Conservation (phyloP, 2,329 filamentous ascomycete species). For the Arthrinium puccinioides region DNA sequence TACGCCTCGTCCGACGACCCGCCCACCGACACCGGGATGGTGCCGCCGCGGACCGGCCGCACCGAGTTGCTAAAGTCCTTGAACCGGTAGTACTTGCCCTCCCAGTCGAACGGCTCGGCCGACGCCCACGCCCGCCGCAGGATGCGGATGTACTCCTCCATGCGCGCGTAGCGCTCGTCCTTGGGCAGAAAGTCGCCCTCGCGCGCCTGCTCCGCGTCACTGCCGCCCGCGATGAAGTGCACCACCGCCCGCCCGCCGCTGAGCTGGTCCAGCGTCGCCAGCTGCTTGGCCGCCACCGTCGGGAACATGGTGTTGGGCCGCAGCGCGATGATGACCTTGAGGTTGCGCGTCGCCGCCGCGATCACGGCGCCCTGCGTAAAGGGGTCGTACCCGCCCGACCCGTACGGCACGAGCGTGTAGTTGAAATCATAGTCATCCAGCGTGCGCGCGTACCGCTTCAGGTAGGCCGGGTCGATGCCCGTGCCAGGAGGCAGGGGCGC, state of each 20-base stretch:
- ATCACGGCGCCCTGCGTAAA: slow-evolving; percentile 55
- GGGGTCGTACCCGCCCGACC: slow-evolving; percentile 46
- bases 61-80: slow-evolving; percentile 49
- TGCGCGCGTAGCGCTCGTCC: slow-evolving; percentile 47
- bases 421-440: slow-evolving; percentile 55
- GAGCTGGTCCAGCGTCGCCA: slow-evolving; percentile 55
- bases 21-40: slow-evolving; percentile 51
- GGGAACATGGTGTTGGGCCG: slow-evolving; percentile 56
- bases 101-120: slow-evolving; percentile 52
- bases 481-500: slow-evolving; percentile 39
- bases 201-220: slow-evolving; percentile 50
- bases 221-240: slow-evolving; percentile 57
- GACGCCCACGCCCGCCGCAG: slow-evolving; percentile 51
- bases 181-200: slow-evolving; percentile 55
- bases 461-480: slow-evolving; percentile 45
- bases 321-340: slow-evolving; percentile 55
- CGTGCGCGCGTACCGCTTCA: slow-evolving; percentile 47
- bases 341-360: slow-evolving; percentile 46
- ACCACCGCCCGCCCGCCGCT: slow-evolving; percentile 50
- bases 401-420: slow-evolving; percentile 55
- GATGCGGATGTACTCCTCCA: slow-evolving; percentile 57
- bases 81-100: slow-evolving; percentile 52
- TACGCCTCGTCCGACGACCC: slow-evolving; percentile 53
- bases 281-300: slow-evolving; percentile 53
- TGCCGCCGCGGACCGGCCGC: slow-evolving; percentile 39